Conservation (phyloP, 179 eudicot genomes). For the Silene noctiflora region DNA sequence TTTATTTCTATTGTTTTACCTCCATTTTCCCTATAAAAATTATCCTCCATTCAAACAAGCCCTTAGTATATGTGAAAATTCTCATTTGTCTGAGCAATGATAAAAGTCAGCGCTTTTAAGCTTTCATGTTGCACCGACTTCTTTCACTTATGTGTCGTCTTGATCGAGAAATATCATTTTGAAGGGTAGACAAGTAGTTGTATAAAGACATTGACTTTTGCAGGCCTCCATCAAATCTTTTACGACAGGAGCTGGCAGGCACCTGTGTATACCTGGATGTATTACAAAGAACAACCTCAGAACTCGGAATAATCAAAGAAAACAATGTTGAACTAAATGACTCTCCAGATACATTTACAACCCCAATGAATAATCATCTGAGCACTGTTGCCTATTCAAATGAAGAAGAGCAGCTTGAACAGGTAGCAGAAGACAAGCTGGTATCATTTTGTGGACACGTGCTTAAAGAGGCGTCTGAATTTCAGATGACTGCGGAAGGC, state of each 20-base stretch:
- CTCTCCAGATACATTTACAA: conserved; percentile 21
- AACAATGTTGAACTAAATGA: conserved; percentile 24
- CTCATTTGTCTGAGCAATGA: neutral
- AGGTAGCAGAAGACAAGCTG: conserved; percentile 81
- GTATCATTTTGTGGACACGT: conserved; percentile 86
- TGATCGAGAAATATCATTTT: neutral
- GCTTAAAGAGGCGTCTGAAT: conserved; percentile 88
- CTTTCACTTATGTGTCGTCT: neutral
- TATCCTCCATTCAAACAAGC: too few species aligned
- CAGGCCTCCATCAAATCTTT: conserved; percentile 95
- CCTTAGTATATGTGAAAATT: too few species aligned
- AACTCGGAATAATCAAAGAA: conserved; percentile 27
- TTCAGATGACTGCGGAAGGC: conserved; percentile 70
- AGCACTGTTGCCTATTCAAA: conserved; percentile 3
- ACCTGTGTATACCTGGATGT: conserved; percentile 87
- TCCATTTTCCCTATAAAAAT: too few species aligned
- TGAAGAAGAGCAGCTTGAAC: conserved; percentile 50
- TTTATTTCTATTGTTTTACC: too few species aligned
- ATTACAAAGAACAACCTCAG: conserved; percentile 76
- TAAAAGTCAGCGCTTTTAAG: neutral
- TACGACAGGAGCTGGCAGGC: conserved; percentile 94
- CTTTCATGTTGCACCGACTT: neutral
- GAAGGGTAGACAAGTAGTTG: neutral
- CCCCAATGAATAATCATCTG: neutral
- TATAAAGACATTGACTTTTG: conserved; percentile 25